Evolutionary conservation across 2,329 filamentous ascomycete genomes (phyloP).

Genomic region (Penicillium sp.): DNA sequence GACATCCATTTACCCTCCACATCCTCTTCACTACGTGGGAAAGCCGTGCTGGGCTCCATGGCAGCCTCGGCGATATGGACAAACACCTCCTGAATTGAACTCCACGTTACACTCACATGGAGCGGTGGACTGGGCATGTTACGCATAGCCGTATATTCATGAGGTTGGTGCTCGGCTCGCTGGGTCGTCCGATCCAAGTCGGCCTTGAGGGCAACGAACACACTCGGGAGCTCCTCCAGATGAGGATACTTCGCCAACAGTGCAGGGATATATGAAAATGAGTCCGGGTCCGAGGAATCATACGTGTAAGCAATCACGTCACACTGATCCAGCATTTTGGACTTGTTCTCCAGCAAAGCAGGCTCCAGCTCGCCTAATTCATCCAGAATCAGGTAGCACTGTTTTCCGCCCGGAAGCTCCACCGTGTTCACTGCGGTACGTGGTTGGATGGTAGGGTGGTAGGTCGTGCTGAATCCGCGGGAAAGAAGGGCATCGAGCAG

Average conservation of each 20-base stretch:
- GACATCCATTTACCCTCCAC: slow-evolving; percentile 73
- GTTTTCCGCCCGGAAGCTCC: slow-evolving; percentile 90
- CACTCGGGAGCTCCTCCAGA: slow-evolving; percentile 81
- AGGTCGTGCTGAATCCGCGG: slow-evolving; percentile 76
- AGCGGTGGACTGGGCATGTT: slow-evolving; percentile 83
- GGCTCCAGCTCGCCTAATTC: slow-evolving; percentile 95
- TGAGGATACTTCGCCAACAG: slow-evolving; percentile 76
- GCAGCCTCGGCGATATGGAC: slow-evolving; percentile 87
- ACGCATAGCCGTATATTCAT: slow-evolving; percentile 79
- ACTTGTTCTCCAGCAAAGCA: slow-evolving; percentile 86
- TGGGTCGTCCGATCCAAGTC: slow-evolving; percentile 98
- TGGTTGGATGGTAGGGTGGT: slow-evolving; percentile 92
- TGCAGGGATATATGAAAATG: slow-evolving; percentile 85
- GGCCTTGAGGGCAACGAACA: slow-evolving; percentile 92
- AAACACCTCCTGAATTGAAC: slow-evolving; percentile 89
- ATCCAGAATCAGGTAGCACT: slow-evolving; percentile 93
- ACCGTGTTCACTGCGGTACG: slow-evolving; percentile 93
- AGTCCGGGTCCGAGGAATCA: slow-evolving; percentile 94
- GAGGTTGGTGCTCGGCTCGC: slow-evolving; percentile 82
- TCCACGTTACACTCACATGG: slow-evolving; percentile 94
- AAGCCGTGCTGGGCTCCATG: slow-evolving; percentile 82
- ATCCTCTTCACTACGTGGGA: slow-evolving; percentile 86
- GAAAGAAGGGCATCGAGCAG: slow-evolving; percentile 89
- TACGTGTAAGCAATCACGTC: slow-evolving; percentile 95
- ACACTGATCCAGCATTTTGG: slow-evolving; percentile 79